These are phyloP conservation scores for Phanerochaete carnosa DNA, from an alignment of 768 basidiomycete species.

Conservation along the genomic window DNA sequence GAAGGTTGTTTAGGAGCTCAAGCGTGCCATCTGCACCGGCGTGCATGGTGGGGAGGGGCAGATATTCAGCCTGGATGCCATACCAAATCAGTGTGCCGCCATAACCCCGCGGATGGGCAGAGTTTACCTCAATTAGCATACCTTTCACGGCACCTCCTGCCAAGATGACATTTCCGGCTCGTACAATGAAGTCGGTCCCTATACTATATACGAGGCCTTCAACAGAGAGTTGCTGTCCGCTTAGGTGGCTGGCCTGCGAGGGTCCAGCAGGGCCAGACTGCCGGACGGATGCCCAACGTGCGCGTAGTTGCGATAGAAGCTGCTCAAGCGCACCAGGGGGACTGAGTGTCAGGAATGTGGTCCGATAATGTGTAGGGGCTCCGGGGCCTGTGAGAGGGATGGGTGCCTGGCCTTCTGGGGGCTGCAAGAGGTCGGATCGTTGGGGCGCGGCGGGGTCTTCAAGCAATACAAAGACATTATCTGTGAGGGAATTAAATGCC, in stretches of 20 bases:
- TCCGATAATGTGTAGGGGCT: conserved; percentile 59
- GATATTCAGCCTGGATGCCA: conserved; percentile 69
- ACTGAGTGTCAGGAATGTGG: conserved; percentile 71
- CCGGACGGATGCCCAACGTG: conserved; percentile 71
- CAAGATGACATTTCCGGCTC: conserved; percentile 73
- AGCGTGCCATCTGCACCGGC: conserved; percentile 65
- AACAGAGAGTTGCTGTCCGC: conserved; percentile 63
- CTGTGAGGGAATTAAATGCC: conserved; percentile 11
- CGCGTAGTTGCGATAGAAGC: conserved; percentile 67
- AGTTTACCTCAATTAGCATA: conserved; percentile 76
- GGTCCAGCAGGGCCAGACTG: conserved; percentile 33
- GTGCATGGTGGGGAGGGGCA: conserved; percentile 68
- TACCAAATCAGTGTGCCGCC: conserved; percentile 2
- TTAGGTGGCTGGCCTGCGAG: conserved; percentile 45
- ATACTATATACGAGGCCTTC: conserved; percentile 75
- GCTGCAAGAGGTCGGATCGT: conserved; percentile 51
- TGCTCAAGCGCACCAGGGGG: conserved; percentile 77
- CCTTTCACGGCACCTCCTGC: conserved; percentile 75
- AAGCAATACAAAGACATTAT: conserved; percentile 75
- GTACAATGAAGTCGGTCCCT: conserved; percentile 78
- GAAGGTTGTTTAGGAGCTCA: conserved; percentile 69
- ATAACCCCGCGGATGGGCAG: background rate
- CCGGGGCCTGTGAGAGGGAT: conserved; percentile 12
- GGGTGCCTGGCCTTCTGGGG: conserved; percentile 10
- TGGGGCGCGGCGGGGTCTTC: conserved; percentile 75